Conservation (phyloP, 805 yeast species). For the Torulaspora maleeae region DNA sequence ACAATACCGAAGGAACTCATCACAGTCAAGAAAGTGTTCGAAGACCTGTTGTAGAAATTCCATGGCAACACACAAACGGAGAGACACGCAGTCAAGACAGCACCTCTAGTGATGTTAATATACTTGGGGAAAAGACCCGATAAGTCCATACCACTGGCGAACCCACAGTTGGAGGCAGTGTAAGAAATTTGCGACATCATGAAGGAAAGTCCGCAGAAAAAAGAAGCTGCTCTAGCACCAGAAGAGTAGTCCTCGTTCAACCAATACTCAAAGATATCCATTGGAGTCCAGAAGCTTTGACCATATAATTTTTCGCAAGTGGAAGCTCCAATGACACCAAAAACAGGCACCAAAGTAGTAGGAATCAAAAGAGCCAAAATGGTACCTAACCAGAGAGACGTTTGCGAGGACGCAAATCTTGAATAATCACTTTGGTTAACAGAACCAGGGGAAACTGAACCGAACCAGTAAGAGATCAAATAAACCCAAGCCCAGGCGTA, state of each 20-base stretch:
- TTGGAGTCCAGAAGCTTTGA: slow-evolving; percentile 37
- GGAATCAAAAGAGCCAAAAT: slow-evolving; percentile 35
- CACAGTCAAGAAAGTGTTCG: slow-evolving; percentile 36
- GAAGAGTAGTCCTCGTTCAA: slow-evolving; percentile 32
- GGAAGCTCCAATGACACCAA: slow-evolving; percentile 43
- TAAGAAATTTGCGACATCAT: slow-evolving; percentile 39
- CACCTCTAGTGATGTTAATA: slow-evolving; percentile 41
- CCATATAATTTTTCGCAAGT: slow-evolving; percentile 37
- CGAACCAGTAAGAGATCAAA: slow-evolving; percentile 41
- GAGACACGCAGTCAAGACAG: slow-evolving; percentile 34
- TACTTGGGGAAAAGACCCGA: slow-evolving; percentile 40
- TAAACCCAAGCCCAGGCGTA: slow-evolving; percentile 43
- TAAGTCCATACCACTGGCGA: slow-evolving; percentile 44
- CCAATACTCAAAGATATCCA: slow-evolving; percentile 34
- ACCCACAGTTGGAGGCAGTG: slow-evolving; percentile 39
- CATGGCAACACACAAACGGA: slow-evolving; percentile 39
- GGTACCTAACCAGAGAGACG: slow-evolving; percentile 34
- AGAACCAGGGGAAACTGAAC: slow-evolving; percentile 40
- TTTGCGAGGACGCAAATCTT: slow-evolving; percentile 36
- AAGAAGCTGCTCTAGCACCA: slow-evolving; percentile 38
- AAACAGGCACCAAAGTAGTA: slow-evolving; percentile 41
- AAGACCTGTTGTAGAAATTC: slow-evolving; percentile 38
- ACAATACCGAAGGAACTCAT: slow-evolving; percentile 39
- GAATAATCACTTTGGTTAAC: slow-evolving; percentile 42
- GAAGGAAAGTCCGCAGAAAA: slow-evolving; percentile 40